Evolutionary conservation across 768 basidiomycete genomes (phyloP).

Genomic region (Trametes punicea): DNA sequence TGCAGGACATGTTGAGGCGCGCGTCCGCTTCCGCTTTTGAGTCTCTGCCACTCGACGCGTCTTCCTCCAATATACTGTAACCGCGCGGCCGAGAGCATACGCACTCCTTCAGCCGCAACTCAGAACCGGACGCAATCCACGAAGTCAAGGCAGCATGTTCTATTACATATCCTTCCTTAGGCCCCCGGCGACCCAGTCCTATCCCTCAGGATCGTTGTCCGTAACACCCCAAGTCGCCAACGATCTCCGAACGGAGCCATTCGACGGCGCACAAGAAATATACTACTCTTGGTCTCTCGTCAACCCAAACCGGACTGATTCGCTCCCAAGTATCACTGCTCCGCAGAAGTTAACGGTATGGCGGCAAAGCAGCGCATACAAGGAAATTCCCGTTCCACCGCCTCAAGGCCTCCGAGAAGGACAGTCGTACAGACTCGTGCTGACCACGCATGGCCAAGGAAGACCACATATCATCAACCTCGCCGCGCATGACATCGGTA

Average conservation of each 20-base stretch:
- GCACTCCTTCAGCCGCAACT: constrained; percentile 1
- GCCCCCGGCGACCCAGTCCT: constrained; percentile 64
- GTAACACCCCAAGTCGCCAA: constrained; percentile 87
- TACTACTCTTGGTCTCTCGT: constrained; percentile 59
- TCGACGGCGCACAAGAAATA: constrained; percentile 53
- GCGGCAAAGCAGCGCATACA: constrained; percentile 66
- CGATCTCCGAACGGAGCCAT: constrained; percentile 81
- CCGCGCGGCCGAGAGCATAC: constrained; percentile 7
- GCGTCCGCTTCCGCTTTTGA: neutral
- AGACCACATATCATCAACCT: constrained; percentile 40
- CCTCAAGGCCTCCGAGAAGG: constrained; percentile 52
- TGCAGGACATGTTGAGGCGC: constrained; percentile 3
- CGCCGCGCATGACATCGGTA: constrained; percentile 40
- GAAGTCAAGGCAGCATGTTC: constrained; percentile 51
- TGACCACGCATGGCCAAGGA: constrained; percentile 39
- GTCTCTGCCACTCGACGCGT: neutral
- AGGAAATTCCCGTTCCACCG: constrained; percentile 63
- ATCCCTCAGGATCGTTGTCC: constrained; percentile 41
- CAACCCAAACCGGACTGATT: constrained; percentile 2
- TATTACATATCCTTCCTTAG: constrained; percentile 88
- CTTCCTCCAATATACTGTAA: neutral
- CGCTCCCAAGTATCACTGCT: constrained; percentile 33
- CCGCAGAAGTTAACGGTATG: constrained; percentile 73
- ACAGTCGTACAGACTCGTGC: constrained; percentile 62
- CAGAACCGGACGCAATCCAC: neutral